phyloP scores from a whole-genome alignment of 176 grass and related monocot genomes.

The Oryza punctata region DNA sequence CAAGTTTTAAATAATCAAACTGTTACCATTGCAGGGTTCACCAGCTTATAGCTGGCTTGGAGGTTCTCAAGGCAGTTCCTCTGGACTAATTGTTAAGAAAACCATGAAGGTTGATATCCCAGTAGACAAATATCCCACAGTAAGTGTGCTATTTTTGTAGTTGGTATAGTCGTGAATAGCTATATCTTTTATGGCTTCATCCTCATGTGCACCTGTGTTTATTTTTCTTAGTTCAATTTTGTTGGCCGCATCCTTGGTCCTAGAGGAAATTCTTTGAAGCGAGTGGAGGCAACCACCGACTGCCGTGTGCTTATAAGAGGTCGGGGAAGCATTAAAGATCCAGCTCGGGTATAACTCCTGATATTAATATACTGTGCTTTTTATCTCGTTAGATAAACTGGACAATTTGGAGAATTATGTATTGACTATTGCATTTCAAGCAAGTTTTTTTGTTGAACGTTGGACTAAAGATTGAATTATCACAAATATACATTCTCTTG shows the following conservation, averaged over 20 bases:
- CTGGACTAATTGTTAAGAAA: conserved; percentile 94
- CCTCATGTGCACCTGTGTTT: conserved; percentile 14
- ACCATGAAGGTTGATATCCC: conserved; percentile 94
- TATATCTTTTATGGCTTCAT: conserved; percentile 30
- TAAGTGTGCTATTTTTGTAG: conserved; percentile 57
- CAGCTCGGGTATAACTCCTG: conserved; percentile 63
- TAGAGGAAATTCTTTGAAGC: conserved; percentile 94
- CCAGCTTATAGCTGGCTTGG: conserved; percentile 90
- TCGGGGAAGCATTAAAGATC: conserved; percentile 97
- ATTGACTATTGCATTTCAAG: background rate
- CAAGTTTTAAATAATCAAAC: conserved; percentile 25
- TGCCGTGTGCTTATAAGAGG: conserved; percentile 97
- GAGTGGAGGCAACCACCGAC: conserved; percentile 92
- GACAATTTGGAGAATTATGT: background rate
- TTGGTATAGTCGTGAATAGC: background rate
- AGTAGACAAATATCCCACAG: conserved; percentile 83
- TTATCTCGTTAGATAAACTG: conserved; percentile 12
- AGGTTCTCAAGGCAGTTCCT: conserved; percentile 81
- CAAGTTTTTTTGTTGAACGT: conserved; percentile 24
- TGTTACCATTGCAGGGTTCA: conserved; percentile 71
- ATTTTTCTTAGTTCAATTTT: conserved; percentile 79
- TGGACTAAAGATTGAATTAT: background rate
- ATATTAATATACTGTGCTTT: background rate
- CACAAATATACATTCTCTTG: background rate
- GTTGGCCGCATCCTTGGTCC: conserved; percentile 94